phyloP scores from a whole-genome alignment of 306 rosid species.

The Clitoria ternatea region DNA sequence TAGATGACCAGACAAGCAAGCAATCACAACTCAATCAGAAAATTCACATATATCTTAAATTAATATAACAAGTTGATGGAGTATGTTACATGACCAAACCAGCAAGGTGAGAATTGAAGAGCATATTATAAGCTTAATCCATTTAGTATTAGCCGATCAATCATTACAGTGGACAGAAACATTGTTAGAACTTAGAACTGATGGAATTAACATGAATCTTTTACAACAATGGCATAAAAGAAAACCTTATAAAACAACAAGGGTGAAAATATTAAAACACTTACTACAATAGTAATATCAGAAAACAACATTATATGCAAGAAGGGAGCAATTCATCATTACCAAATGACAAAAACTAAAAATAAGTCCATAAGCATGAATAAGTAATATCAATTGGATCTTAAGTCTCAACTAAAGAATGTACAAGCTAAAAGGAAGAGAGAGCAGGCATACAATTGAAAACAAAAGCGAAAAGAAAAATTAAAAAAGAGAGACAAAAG shows the following conservation, averaged over 20 bases:
- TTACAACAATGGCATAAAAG: not conserved
- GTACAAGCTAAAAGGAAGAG: conserved; percentile 51
- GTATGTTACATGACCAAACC: not conserved
- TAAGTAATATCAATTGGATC: no score
- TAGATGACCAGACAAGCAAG: not conserved
- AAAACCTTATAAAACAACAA: not conserved
- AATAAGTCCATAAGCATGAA: no score
- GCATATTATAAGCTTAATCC: not conserved
- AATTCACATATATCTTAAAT: not conserved
- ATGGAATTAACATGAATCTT: not conserved
- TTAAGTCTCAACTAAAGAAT: conserved; percentile 48
- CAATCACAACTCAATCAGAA: not conserved
- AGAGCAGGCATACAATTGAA: conserved; percentile 28
- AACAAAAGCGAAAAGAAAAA: conserved; percentile 29
- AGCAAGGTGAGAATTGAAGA: not conserved
- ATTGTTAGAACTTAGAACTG: not conserved
- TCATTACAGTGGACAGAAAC: not conserved
- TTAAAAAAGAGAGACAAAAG: conserved; percentile 28
- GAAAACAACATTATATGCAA: no score
- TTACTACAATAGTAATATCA: not conserved
- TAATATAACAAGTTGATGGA: not conserved
- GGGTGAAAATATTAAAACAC: not conserved
- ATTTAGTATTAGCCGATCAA: not conserved
- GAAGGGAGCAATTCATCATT: no score
- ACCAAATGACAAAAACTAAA: no score